Evolutionary conservation across 441 rosid species (phyloP).

Genomic region (Eruca vesicaria): DNA sequence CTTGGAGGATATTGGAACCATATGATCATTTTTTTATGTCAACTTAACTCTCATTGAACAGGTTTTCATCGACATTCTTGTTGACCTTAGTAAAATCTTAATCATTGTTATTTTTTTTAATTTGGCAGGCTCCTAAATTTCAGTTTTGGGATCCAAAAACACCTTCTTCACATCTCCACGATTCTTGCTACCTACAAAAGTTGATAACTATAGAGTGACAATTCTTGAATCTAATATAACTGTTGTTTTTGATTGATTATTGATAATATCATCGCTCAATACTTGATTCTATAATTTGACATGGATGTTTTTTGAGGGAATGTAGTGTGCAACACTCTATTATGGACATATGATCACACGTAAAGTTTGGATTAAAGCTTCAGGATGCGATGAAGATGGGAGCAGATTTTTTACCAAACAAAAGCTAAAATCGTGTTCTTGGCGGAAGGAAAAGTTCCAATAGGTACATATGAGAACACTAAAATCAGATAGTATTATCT

Average conservation of each 20-base stretch:
- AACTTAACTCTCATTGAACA: constrained; percentile 81
- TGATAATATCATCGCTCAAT: constrained; percentile 21
- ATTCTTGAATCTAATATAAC: neutral
- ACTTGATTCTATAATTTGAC: constrained; percentile 72
- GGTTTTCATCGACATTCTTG: constrained; percentile 33
- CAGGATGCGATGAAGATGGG: constrained; percentile 90
- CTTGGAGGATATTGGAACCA: constrained; percentile 85
- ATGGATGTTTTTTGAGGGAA: constrained; percentile 84
- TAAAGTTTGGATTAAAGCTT: constrained; percentile 66
- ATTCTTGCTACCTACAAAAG: constrained; percentile 88
- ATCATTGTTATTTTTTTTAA: neutral
- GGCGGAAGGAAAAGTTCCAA: too few relatives aligned
- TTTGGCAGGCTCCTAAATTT: constrained; percentile 65
- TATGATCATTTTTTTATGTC: constrained; percentile 80
- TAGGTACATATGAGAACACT: too few relatives aligned
- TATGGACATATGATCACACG: constrained; percentile 74
- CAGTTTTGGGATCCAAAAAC: constrained; percentile 72
- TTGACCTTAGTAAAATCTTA: neutral
- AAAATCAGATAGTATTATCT: too few relatives aligned
- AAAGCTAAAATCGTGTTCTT: constrained; percentile 72
- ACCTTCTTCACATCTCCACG: constrained; percentile 72
- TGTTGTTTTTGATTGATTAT: neutral
- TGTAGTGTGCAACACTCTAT: constrained; percentile 72
- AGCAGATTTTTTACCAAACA: constrained; percentile 72
- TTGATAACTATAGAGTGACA: constrained; percentile 69